Conservation (phyloP, 345 rosid species). For the Salix koriyanagi region DNA sequence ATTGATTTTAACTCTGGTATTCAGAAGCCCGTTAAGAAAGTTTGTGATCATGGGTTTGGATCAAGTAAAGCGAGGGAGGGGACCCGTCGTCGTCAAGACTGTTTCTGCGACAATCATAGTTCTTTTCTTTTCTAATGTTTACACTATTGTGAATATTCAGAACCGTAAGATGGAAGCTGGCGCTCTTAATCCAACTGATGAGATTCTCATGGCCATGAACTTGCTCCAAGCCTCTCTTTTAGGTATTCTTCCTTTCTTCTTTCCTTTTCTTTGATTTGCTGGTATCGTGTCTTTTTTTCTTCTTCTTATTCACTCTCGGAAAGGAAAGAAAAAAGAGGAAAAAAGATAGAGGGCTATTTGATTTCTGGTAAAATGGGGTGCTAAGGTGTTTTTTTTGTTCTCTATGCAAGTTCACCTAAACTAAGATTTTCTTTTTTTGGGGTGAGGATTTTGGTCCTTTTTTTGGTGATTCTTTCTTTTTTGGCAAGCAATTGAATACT, state of each 20-base stretch:
- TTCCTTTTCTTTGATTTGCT: not conserved
- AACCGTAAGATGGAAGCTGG: slow-evolving; percentile 50
- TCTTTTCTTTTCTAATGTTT: slow-evolving; percentile 56
- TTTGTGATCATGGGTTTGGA: slow-evolving; percentile 62
- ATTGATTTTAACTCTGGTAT: slow-evolving; percentile 55
- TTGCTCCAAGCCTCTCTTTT: slow-evolving; percentile 85
- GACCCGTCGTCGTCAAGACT: slow-evolving; percentile 71
- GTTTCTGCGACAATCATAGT: slow-evolving; percentile 52
- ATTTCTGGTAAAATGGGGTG: too few species aligned
- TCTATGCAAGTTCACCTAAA: too few species aligned
- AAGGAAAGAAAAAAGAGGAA: too few species aligned
- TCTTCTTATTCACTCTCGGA: not conserved
- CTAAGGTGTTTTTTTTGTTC: too few species aligned
- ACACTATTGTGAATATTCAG: slow-evolving; percentile 55
- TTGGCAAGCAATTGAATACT: too few species aligned
- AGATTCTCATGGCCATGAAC: slow-evolving; percentile 62
- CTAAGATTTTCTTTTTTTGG: too few species aligned
- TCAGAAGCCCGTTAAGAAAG: slow-evolving; percentile 74
- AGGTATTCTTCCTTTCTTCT: slow-evolving; percentile 36
- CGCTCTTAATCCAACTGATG: slow-evolving; percentile 70
- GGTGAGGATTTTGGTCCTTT: too few species aligned
- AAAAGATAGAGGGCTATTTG: too few species aligned
- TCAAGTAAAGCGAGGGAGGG: slow-evolving; percentile 74
- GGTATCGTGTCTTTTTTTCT: not conserved
- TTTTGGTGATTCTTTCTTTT: too few species aligned